Conservation (phyloP, 768 basidiomycete species). For the Rhizopogon vulgaris region DNA sequence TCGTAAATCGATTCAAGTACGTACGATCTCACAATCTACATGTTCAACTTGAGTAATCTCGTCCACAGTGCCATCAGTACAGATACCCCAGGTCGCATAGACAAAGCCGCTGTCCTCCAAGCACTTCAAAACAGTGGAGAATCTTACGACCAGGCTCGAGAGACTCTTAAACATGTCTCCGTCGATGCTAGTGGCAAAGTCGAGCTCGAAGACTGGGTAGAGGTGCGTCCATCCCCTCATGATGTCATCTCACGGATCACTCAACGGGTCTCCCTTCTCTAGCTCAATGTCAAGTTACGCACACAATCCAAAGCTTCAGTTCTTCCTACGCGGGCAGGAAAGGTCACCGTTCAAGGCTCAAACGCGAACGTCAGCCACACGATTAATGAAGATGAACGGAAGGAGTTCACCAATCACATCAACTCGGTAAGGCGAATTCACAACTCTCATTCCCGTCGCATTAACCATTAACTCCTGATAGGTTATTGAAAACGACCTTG, state of each 20-base stretch:
- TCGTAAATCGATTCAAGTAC: constrained; percentile 95
- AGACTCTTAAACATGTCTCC: constrained; percentile 89
- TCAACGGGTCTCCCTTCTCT: constrained; percentile 7
- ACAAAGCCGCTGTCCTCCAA: constrained; percentile 77
- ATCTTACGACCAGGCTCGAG: constrained; percentile 84
- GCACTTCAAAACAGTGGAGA: constrained; percentile 75
- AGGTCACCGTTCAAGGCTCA: constrained; percentile 90
- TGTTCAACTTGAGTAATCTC: neutral
- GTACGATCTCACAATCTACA: constrained; percentile 24
- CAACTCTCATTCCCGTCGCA: neutral
- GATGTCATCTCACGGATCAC: constrained; percentile 14
- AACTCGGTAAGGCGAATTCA: constrained; percentile 62
- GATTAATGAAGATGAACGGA: constrained; percentile 93
- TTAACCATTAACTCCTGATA: constrained; percentile 26
- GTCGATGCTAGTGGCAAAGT: constrained; percentile 94
- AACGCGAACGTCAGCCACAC: constrained; percentile 96
- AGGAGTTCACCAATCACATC: constrained; percentile 98
- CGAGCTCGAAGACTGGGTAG: constrained; percentile 97
- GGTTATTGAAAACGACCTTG: constrained; percentile 89
- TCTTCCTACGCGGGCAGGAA: constrained; percentile 69
- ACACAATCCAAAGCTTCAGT: constrained; percentile 38
- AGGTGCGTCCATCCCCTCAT: constrained; percentile 47
- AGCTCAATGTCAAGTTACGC: constrained; percentile 81
- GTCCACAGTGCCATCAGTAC: constrained; percentile 59
- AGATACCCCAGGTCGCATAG: constrained; percentile 75